Evolutionary conservation across 148 eudicot species (phyloP).

Genomic region (Rhododendron henanense): DNA sequence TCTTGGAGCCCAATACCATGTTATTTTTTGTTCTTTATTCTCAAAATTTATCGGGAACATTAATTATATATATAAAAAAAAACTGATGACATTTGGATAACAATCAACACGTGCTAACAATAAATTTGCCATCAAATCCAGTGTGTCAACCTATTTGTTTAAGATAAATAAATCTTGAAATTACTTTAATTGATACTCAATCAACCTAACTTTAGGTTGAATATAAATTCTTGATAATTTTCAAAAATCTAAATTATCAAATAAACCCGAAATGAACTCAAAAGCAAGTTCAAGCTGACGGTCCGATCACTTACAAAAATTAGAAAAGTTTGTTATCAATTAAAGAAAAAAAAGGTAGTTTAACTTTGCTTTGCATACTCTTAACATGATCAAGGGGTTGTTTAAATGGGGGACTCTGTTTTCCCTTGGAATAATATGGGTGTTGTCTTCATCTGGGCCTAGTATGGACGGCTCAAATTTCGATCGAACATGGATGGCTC

Average conservation of each 20-base stretch:
- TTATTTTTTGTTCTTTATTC: neutral
- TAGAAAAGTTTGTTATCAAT: no score
- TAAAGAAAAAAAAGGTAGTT: no score
- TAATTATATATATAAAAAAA: neutral
- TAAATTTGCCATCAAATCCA: neutral
- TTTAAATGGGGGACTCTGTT: no score
- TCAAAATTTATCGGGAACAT: neutral
- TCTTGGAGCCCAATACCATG: neutral
- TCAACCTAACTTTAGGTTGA: neutral
- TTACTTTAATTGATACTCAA: neutral
- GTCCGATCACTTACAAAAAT: neutral
- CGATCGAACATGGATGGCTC: no score
- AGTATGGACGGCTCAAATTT: no score
- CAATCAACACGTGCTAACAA: neutral
- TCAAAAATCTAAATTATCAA: neutral
- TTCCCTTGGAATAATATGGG: no score
- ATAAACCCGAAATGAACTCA: no score
- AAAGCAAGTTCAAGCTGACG: neutral
- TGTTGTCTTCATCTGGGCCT: no score
- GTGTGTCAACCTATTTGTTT: neutral
- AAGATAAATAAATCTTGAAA: neutral
- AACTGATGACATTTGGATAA: neutral
- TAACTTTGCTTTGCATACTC: neutral
- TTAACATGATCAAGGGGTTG: constrained; percentile 3
- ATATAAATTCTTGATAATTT: no score